Evolutionary conservation across 2,329 filamentous ascomycete species (phyloP), one percentile per base, ranked within the genome.

Genomic region (Trichoderma koningii): DNA sequence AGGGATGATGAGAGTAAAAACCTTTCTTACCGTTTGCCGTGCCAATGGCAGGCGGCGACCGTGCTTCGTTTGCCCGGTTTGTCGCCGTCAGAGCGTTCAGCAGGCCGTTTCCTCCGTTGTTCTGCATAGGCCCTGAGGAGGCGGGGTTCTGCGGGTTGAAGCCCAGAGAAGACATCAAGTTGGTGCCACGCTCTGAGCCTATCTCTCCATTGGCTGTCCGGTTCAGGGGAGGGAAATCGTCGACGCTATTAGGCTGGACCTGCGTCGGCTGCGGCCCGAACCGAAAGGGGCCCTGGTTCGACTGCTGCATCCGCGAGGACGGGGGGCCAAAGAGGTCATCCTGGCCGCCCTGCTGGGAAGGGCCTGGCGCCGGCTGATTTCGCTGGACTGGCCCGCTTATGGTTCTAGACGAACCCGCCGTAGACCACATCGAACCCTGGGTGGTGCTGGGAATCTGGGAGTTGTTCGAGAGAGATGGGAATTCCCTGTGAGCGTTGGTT

Each of bases 31-130:
- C 66, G 61, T 65, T 55, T 42, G 76, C 73, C 38, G 72, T 70
- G 57, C 76, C 74, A 21, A 77, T 75, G 41, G 78, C 80, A 56
- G 81, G 78, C 2, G 84, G 81, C 42, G 84, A 82, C 64, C 82
- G 81, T 55, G 70, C 71, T 53, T 87, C 82, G 51, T 77, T 76
- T 42, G 80, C 74, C 62, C 85, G 79, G 65, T 77, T 82, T 67
- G 83, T 88, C 5, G 85, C 85, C 50, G 86, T 87, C n/a, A 89
- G 75, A 3, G 86, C 87, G 71, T 87, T 89, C 52, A 89, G 75
- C 45, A 89, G 77, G 9, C 86, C 86, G 71, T 89, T 89, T 14
- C 83, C 85, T 63, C 85, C 78, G 64, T 77, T 81, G 47, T 76
- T 75, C 64, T 79, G 79, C 60, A 78, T 71, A 21, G 70, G 68